phyloP scores from a whole-genome alignment of 208 protist species.

The Histomonas meleagridis region DNA sequence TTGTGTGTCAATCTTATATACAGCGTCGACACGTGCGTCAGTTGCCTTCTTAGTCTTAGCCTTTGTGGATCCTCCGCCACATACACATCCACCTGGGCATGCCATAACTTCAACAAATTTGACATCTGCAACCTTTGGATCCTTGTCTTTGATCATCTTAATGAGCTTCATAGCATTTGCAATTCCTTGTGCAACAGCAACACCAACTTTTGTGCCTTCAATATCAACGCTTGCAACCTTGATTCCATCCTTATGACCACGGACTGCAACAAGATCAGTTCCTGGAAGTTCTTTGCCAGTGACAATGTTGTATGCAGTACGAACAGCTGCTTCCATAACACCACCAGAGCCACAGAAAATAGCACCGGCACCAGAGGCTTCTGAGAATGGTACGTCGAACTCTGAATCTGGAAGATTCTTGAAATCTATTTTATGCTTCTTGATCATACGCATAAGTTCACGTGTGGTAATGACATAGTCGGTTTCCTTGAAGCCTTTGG shows the following conservation, averaged over 20 bases:
- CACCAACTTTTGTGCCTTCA: background rate
- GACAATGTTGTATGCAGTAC: conserved; percentile 26
- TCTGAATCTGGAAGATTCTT: background rate
- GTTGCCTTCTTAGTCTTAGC: background rate
- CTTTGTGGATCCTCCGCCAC: background rate
- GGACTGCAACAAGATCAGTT: background rate
- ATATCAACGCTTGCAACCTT: conserved; percentile 41
- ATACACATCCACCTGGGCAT: conserved; percentile 6
- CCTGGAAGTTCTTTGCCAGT: background rate
- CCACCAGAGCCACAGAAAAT: conserved; percentile 51
- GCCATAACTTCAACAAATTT: conserved; percentile 20
- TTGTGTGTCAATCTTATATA: background rate
- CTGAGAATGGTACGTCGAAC: conserved; percentile 46
- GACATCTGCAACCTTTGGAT: background rate
- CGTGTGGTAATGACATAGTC: background rate
- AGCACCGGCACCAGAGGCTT: conserved; percentile 43
- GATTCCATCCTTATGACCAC: conserved; percentile 28
- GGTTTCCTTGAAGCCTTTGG: conserved; percentile 39
- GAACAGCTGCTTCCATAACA: conserved; percentile 52
- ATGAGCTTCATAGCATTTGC: background rate
- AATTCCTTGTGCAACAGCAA: background rate
- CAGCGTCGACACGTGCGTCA: background rate
- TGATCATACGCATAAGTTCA: conserved; percentile 40
- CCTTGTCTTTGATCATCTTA: background rate
- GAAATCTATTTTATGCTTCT: background rate